Conservation (phyloP, 2,329 filamentous ascomycete genomes). For the Meredithiella fracta region DNA sequence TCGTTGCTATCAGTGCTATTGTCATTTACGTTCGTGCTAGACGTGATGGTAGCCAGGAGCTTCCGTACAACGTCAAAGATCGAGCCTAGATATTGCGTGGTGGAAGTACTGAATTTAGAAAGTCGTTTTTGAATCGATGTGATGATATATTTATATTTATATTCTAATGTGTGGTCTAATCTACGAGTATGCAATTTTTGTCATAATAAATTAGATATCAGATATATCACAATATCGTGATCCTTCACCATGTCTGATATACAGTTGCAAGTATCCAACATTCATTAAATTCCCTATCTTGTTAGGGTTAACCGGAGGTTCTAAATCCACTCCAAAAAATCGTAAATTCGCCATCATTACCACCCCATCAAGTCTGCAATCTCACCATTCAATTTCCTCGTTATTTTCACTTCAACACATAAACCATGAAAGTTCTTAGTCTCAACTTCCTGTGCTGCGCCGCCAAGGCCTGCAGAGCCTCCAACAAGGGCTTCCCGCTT, state of each 20-base stretch:
- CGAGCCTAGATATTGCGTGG: slow-evolving; percentile 1
- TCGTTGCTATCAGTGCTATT: slow-evolving; percentile 12
- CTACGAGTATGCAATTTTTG: not conserved
- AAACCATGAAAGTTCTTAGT: slow-evolving; percentile 76
- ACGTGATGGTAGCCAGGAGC: slow-evolving; percentile 4
- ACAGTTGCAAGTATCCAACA: not conserved
- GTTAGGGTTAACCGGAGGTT: not conserved
- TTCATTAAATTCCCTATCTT: not conserved
- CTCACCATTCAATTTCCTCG: not conserved
- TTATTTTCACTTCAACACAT: not conserved
- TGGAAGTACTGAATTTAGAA: not conserved
- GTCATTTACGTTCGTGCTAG: slow-evolving; percentile 11
- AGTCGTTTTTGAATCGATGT: too few relatives aligned
- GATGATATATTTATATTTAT: too few relatives aligned
- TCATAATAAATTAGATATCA: not conserved
- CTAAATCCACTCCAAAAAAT: slow-evolving; percentile 1
- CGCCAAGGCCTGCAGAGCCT: slow-evolving; percentile 81
- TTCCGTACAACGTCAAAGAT: slow-evolving; percentile 6
- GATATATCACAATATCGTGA: not conserved
- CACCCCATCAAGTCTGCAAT: not conserved
- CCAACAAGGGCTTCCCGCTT: slow-evolving; percentile 65
- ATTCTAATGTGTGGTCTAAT: too few relatives aligned
- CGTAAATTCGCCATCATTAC: slow-evolving; percentile 5
- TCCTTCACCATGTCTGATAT: not conserved
- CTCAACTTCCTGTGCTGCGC: slow-evolving; percentile 96